A percentile compares a stretch with the other conserved stretches of the same genome.
Conservation (phyloP, 306 rosid species). For the Lablab purpureus region DNA sequence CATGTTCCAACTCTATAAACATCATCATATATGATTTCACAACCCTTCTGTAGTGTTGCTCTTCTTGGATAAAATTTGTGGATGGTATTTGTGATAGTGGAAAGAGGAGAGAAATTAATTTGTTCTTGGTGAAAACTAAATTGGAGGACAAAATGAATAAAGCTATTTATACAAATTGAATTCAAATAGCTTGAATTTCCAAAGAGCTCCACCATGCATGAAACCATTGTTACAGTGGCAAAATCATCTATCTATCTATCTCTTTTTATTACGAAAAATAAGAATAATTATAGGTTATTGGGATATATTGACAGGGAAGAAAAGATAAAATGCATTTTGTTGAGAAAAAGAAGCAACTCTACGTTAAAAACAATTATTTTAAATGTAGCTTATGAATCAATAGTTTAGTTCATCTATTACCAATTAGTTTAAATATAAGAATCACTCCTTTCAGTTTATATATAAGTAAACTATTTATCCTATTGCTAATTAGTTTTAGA, state of each 20-base stretch:
- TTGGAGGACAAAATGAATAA: background rate
- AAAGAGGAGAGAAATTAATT: background rate
- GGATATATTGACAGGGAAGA: background rate
- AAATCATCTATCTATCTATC: too few species aligned
- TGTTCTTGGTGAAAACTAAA: background rate
- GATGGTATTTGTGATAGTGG: background rate
- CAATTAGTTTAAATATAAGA: too few species aligned
- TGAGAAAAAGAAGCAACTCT: too few species aligned
- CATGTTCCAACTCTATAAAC: background rate
- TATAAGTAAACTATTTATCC: too few species aligned
- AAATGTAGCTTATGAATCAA: too few species aligned
- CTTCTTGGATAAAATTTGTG: constrained; percentile 14
- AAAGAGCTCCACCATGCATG: background rate
- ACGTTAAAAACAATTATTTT: too few species aligned
- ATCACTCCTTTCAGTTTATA: too few species aligned
- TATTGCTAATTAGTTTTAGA: too few species aligned
- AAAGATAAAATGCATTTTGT: too few species aligned
- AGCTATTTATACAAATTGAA: background rate
- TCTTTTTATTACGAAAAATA: background rate
- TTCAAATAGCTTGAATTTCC: background rate
- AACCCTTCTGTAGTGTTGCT: background rate
- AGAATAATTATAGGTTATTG: background rate
- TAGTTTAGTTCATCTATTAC: too few species aligned
- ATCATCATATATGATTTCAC: background rate
- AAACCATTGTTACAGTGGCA: background rate